Evolutionary conservation across 495 filamentous ascomycete species (phyloP).

Genomic region (Emericellopsis terricola): DNA sequence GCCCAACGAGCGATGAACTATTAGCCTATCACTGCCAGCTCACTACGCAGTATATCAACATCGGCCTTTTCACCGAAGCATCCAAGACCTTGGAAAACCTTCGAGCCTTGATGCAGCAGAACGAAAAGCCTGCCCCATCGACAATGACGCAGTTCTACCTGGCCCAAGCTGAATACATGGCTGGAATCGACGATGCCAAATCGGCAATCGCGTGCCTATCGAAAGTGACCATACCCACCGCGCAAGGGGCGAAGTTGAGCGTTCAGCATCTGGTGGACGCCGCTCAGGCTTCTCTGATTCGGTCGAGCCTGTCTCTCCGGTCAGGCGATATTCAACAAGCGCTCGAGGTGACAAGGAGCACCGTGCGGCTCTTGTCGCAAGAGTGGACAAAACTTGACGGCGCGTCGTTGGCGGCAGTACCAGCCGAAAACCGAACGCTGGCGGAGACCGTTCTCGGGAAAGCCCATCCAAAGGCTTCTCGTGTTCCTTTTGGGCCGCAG

Average conservation of each 20-base stretch:
- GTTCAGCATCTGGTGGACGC: no score
- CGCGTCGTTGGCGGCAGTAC: constrained; percentile 9
- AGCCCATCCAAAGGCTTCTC: constrained; percentile 8
- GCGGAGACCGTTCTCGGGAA: constrained; percentile 14
- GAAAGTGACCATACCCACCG: constrained; percentile 14
- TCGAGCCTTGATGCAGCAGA: constrained; percentile 13
- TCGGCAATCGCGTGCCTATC: constrained; percentile 22
- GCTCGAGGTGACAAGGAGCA: constrained; percentile 44
- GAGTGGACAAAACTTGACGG: constrained; percentile 55
- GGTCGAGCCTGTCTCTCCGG: constrained; percentile 31
- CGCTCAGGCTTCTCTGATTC: constrained; percentile 36
- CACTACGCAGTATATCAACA: constrained; percentile 51
- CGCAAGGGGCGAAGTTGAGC: no score
- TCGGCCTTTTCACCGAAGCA: constrained; percentile 64
- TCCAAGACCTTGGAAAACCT: constrained; percentile 43
- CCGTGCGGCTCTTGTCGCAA: constrained; percentile 45
- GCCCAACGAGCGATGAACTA: constrained; percentile 32
- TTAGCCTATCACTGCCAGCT: constrained; percentile 40
- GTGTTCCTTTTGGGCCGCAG: constrained; percentile 30
- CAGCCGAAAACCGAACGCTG: constrained; percentile 13
- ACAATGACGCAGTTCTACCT: constrained; percentile 41
- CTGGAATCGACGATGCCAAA: constrained; percentile 45
- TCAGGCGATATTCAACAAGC: constrained; percentile 46
- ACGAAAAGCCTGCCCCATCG: constrained; percentile 6
- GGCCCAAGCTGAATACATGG: constrained; percentile 53